Percentiles rank a stretch among this genome's conserved stretches.
phyloP scores from a whole-genome alignment of 2,329 filamentous ascomycete species.

The Trichophyton benhamiae region DNA sequence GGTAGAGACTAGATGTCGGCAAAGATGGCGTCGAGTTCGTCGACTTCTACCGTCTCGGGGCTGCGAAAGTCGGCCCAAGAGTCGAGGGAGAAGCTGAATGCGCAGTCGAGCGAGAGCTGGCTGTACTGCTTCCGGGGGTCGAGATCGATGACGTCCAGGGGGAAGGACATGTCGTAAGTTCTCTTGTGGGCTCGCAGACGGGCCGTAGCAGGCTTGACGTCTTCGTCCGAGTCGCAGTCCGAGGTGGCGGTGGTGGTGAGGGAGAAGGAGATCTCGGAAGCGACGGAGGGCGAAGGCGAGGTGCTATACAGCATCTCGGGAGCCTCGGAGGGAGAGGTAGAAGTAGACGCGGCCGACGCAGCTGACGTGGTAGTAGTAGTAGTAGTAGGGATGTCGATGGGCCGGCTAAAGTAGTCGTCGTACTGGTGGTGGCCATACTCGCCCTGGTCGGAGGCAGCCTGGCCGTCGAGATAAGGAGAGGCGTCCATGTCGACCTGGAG shows the following conservation, averaged over 20 bases:
- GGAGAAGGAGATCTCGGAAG: conserved; percentile 28
- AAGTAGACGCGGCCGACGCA: not conserved
- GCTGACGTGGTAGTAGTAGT: too few species aligned
- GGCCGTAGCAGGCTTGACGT: not conserved
- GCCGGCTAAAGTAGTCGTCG: conserved; percentile 4
- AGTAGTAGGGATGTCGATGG: not conserved
- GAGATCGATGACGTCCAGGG: not conserved
- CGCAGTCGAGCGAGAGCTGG: conserved; percentile 13
- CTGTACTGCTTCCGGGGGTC: not conserved
- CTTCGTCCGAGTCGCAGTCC: conserved; percentile 19
- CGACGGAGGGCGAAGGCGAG: conserved; percentile 32
- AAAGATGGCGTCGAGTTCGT: conserved; percentile 82
- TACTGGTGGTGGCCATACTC: not conserved
- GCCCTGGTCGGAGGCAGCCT: not conserved
- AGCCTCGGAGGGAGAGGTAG: conserved; percentile 17
- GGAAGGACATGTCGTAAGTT: conserved; percentile 24
- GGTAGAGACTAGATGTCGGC: conserved; percentile 48
- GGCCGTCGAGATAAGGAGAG: not conserved
- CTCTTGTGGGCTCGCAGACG: not conserved
- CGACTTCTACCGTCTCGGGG: conserved; percentile 80
- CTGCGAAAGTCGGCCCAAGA: conserved; percentile 54
- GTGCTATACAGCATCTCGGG: conserved; percentile 25
- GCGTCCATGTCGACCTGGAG: conserved; percentile 6
- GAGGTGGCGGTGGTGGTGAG: conserved; percentile 29
- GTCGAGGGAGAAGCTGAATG: conserved; percentile 28